phyloP scores from a whole-genome alignment of 305 asterid genomes.

The Lippia alba region DNA sequence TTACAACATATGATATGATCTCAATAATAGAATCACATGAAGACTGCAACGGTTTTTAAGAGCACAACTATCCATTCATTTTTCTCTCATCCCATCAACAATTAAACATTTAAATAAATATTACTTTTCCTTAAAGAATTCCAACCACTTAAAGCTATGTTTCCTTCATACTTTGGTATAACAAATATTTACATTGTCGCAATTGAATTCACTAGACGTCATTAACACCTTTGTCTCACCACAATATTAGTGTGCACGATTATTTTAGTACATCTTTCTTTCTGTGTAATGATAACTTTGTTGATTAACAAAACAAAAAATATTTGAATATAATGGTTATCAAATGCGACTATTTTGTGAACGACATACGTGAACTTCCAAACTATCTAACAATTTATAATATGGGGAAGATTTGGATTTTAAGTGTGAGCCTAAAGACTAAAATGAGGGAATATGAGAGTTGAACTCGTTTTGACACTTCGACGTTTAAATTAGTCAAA shows the following conservation, averaged over 20 bases:
- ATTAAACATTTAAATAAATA: too few species aligned
- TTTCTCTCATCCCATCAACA: not conserved
- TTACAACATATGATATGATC: not conserved
- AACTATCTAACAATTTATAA: too few species aligned
- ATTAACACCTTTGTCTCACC: not conserved
- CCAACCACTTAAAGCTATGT: not conserved
- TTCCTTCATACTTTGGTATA: not conserved
- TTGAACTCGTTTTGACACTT: too few species aligned
- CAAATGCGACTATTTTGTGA: too few species aligned
- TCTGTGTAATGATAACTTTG: not conserved
- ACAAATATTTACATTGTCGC: not conserved
- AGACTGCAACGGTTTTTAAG: slow-evolving; percentile 13
- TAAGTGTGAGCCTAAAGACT: too few species aligned
- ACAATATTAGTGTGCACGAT: not conserved
- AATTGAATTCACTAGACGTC: not conserved
- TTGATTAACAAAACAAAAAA: not conserved
- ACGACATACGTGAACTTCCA: too few species aligned
- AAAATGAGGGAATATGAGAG: too few species aligned
- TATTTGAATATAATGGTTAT: too few species aligned
- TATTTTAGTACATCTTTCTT: not conserved
- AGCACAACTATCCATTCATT: slow-evolving; percentile 22
- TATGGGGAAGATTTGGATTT: too few species aligned
- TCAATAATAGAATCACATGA: slow-evolving; percentile 15
- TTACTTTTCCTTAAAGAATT: not conserved
- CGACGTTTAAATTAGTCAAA: too few species aligned